A percentile compares a stretch with the other conserved stretches of the same genome.
These are phyloP conservation scores for Penicillium sp. DNA, from an alignment of 2,329 filamentous ascomycete genomes.

Conservation along the genomic window DNA sequence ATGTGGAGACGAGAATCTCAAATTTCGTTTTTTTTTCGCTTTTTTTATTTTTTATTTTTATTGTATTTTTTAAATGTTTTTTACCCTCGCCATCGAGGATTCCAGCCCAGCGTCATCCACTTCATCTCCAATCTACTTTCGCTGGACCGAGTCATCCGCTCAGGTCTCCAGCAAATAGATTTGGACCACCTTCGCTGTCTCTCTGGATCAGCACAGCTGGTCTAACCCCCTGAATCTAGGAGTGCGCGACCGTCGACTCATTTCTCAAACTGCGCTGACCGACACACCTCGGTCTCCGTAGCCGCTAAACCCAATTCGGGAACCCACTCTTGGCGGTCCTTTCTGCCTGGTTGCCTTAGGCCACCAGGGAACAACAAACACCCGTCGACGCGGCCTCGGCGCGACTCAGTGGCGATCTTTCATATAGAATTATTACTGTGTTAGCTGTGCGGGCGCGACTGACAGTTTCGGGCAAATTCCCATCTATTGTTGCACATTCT, in stretches of 20 bases:
- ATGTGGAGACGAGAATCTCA: slow-evolving; percentile 19
- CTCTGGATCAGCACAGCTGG: slow-evolving; percentile 9
- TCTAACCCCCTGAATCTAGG: slow-evolving; percentile 21
- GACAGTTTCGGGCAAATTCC: neutral
- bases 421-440: slow-evolving; percentile 11
- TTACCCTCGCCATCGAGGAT: slow-evolving; percentile 22
- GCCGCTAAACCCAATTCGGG: slow-evolving; percentile 23
- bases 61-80: slow-evolving; percentile 23
- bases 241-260: slow-evolving; percentile 20
- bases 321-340: slow-evolving; percentile 5
- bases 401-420: slow-evolving; percentile 19
- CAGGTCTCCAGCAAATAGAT: slow-evolving; percentile 8
- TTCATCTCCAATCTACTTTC: slow-evolving; percentile 21
- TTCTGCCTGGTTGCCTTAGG: slow-evolving; percentile 14
- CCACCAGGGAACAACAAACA: slow-evolving; percentile 26
- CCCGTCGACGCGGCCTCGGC: slow-evolving; percentile 14
- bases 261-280: slow-evolving; percentile 24
- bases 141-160: slow-evolving; percentile 10
- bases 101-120: slow-evolving; percentile 25
- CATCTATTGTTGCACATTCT: neutral
- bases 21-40: slow-evolving; percentile 12
- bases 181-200: slow-evolving; percentile 2
- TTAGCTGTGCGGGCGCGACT: slow-evolving; percentile 14
- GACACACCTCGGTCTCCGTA: slow-evolving; percentile 23
- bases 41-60: slow-evolving; percentile 17